Evolutionary conservation across 148 eudicot species (phyloP).

Genomic region (Fagopyrum esculentum): DNA sequence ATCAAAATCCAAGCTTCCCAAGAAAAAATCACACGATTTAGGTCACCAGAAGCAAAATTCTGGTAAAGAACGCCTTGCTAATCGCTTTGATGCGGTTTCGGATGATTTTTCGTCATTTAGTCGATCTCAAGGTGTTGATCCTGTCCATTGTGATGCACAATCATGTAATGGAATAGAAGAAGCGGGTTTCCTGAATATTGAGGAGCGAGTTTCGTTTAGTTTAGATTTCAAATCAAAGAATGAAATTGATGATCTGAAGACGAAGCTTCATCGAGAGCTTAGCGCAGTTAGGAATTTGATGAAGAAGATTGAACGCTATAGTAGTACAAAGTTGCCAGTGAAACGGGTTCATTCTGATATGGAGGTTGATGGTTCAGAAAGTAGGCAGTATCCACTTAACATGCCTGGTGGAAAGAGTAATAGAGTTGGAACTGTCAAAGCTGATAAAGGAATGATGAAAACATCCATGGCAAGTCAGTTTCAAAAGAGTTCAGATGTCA

Average conservation of each 20-base stretch:
- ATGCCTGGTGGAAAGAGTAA: slow-evolving; percentile 42
- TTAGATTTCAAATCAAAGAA: slow-evolving; percentile 57
- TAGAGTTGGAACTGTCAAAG: slow-evolving; percentile 37
- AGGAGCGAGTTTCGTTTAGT: slow-evolving; percentile 45
- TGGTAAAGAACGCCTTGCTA: slow-evolving; percentile 18
- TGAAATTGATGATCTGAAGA: slow-evolving; percentile 58
- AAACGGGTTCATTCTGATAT: slow-evolving; percentile 46
- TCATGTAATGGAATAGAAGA: slow-evolving; percentile 27
- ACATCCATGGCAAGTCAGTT: slow-evolving; percentile 32
- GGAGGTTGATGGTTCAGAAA: slow-evolving; percentile 30
- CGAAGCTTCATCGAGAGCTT: slow-evolving; percentile 67
- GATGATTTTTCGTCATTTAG: slow-evolving; percentile 35
- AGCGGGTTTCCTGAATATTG: slow-evolving; percentile 34
- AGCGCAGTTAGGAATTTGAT: slow-evolving; percentile 54
- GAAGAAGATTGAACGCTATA: slow-evolving; percentile 54
- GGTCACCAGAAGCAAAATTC: slow-evolving; percentile 23
- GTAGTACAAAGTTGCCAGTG: slow-evolving; percentile 22
- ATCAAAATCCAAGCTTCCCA: slow-evolving; percentile 20
- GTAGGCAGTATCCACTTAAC: slow-evolving; percentile 43
- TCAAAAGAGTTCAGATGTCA: slow-evolving; percentile 5
- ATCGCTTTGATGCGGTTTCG: slow-evolving; percentile 24
- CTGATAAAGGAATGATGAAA: slow-evolving; percentile 69
- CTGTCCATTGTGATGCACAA: slow-evolving; percentile 13
- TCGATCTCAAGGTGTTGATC: slow-evolving; percentile 17
- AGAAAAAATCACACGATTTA: slow-evolving; percentile 12